phyloP scores from a whole-genome alignment of 2,329 filamentous ascomycete genomes.

The Zymoseptoria brevis region DNA sequence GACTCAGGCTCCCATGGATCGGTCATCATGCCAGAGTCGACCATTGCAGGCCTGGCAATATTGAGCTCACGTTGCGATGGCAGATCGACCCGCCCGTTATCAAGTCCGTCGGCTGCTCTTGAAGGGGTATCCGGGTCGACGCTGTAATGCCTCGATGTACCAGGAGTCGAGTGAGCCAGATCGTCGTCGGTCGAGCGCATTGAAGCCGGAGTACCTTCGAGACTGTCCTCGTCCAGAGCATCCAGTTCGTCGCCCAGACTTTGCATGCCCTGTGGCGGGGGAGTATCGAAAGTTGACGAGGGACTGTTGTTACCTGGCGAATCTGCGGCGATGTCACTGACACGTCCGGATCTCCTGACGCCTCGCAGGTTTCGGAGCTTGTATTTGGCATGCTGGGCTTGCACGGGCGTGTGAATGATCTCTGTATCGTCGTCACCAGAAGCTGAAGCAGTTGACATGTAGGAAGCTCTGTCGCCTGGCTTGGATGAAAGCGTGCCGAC shows the following conservation, averaged over 20 bases:
- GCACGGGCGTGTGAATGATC: conserved; percentile 53
- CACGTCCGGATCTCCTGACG: conserved; percentile 40
- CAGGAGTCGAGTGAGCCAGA: conserved; percentile 12
- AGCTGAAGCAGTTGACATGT: conserved; percentile 81
- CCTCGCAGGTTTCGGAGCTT: conserved; percentile 63
- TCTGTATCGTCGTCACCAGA: conserved; percentile 59
- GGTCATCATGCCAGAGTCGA: conserved; percentile 56
- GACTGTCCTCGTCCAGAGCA: conserved; percentile 63
- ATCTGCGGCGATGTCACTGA: conserved; percentile 32
- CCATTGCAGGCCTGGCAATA: conserved; percentile 36
- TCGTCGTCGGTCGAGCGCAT: conserved; percentile 10
- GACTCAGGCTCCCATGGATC: conserved; percentile 46
- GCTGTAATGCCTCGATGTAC: conserved; percentile 33
- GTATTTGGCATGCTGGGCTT: conserved; percentile 60
- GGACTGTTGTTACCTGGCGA: conserved; percentile 22
- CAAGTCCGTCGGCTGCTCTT: conserved; percentile 1
- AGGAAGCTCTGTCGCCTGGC: conserved; percentile 56
- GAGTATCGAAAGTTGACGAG: conserved; percentile 30
- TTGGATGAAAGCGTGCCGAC: conserved; percentile 32
- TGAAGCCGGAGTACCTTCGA: conserved; percentile 30
- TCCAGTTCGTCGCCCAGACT: conserved; percentile 88
- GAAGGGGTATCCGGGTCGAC: conserved; percentile 18
- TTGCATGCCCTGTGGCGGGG: conserved; percentile 50
- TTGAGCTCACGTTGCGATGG: neutral
- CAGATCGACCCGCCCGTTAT: no score